phyloP scores from a whole-genome alignment of 768 basidiomycete genomes.

The Tylopilus rubrobrunneus region DNA sequence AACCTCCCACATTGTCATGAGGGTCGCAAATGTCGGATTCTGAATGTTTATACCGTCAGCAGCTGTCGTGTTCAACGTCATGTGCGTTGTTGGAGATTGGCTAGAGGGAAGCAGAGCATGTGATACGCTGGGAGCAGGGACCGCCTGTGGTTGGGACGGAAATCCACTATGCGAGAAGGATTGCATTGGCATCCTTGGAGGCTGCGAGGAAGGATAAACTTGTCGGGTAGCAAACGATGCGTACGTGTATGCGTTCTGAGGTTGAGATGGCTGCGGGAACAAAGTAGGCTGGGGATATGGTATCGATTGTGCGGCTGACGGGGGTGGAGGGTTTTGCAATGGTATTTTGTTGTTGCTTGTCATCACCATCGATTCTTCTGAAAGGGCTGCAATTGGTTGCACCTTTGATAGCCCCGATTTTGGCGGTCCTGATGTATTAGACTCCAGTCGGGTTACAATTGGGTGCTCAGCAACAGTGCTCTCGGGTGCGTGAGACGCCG shows the following conservation, averaged over 20 bases:
- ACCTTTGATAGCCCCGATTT: not conserved
- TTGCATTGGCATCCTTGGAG: slow-evolving; percentile 15
- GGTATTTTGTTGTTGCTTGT: not conserved
- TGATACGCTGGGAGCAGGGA: slow-evolving; percentile 4
- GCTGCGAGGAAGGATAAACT: slow-evolving; percentile 16
- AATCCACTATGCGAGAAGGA: slow-evolving; percentile 13
- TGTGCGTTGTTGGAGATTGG: slow-evolving; percentile 16
- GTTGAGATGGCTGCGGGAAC: slow-evolving; percentile 15
- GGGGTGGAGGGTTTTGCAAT: slow-evolving; percentile 3
- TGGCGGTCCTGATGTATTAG: slow-evolving; percentile 1
- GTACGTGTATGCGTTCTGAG: slow-evolving; percentile 16
- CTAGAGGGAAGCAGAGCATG: slow-evolving; percentile 13
- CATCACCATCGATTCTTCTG: slow-evolving; percentile 4
- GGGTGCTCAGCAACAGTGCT: slow-evolving; percentile 2
- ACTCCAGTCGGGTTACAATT: not conserved
- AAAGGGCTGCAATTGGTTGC: not conserved
- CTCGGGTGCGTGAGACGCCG: slow-evolving; percentile 11
- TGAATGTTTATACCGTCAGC: slow-evolving; percentile 14
- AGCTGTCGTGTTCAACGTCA: slow-evolving; percentile 6
- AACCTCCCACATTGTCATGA: slow-evolving; percentile 32
- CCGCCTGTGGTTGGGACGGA: slow-evolving; percentile 17
- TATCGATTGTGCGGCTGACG: slow-evolving; percentile 6
- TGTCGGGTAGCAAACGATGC: slow-evolving; percentile 16
- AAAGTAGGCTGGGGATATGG: slow-evolving; percentile 11
- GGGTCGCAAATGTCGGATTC: slow-evolving; percentile 18